Evolutionary conservation across 2,329 filamentous ascomycete genomes (phyloP).

Genomic region (Capronia coronata): DNA sequence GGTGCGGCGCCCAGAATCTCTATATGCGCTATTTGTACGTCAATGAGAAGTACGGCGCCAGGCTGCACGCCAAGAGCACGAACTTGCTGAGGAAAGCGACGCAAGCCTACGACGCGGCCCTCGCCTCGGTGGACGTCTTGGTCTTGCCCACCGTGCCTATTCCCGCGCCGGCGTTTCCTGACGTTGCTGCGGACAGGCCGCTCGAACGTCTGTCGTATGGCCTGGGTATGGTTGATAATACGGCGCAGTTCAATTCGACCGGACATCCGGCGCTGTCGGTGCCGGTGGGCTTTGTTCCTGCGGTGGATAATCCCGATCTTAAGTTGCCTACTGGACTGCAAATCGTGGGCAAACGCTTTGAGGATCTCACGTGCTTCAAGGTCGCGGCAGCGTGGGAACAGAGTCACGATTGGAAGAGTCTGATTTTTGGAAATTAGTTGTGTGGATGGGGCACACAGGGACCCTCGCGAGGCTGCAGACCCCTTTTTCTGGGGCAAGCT

Average conservation of each 20-base stretch:
- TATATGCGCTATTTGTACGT: constrained; percentile 36
- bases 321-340: constrained; percentile 38
- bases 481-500: too few relatives aligned
- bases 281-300: constrained; percentile 40
- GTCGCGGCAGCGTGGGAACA: constrained; percentile 32
- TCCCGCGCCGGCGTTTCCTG: constrained; percentile 16
- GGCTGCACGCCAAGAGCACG: constrained; percentile 38
- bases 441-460: too few relatives aligned
- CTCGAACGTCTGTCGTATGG: constrained; percentile 27
- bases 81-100: constrained; percentile 38
- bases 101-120: constrained; percentile 38
- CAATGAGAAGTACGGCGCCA: constrained; percentile 30
- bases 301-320: constrained; percentile 31
- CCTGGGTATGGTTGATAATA: constrained; percentile 52
- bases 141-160: constrained; percentile 36
- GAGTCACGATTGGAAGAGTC: constrained; percentile 40
- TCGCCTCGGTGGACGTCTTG: constrained; percentile 37
- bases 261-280: constrained; percentile 52
- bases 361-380: constrained; percentile 32
- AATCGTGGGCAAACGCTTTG: constrained; percentile 35
- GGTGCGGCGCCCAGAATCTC: constrained; percentile 35
- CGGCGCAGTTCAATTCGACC: constrained; percentile 52
- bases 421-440: constrained; percentile 1
- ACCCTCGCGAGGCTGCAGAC: too few relatives aligned
- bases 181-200: constrained; percentile 12